Base-by-base conservation (phyloP, 2,329 filamentous ascomycete genomes). In the Paecilomyces sp. region DNA sequence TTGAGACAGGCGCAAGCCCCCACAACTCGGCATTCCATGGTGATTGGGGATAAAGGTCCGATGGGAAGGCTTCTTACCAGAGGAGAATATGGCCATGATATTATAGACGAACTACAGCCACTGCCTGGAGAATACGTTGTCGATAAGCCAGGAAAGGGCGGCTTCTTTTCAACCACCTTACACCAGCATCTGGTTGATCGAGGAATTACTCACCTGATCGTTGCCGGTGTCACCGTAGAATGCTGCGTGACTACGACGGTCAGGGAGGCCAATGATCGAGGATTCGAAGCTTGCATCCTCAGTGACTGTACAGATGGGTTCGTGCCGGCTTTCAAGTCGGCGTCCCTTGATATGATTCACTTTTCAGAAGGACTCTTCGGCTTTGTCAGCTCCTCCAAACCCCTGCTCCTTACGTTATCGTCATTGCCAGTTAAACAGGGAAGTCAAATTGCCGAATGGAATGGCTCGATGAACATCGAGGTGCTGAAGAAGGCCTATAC, bases 81-180 rank as follows among this genome's bases (percentile, higher is more conserved):
- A 28, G 82, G 82, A 33, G 82, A 84, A 68, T 79, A 80, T 58
- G 82, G 82, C 8, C 82, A 84, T 64, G 81, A 83, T 65, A 77
- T 84, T 51, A 74, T 85, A 22, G 80, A 83, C 65, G 82, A 83
- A 64, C 72, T 85, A 51, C 73, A 72, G 55, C 82, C 82, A 0
- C 64, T 77, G 36, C 77, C 81, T 1, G 78, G 77, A 13, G 83
- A 85, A 68, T 70, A 79, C 1, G 77, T 85, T 3, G 79, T 86
- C 53, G 83, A 85, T 67, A 85, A 85, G 68, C 80, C 81, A 2
- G 83, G 83, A 8, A 85, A 85, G 66, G 83, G 83, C 13, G 80
- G 80, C 2, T 86, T 85, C 65, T 86, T 82, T 81, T 79, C 80
- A 34, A 86, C 84, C 0, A 72, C 73, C 28, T 72, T 86, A 5